A percentile compares a stretch with the other conserved stretches of the same genome.
phyloP scores from a whole-genome alignment of 139 green algal species.

The Coccomyxa sp. region DNA sequence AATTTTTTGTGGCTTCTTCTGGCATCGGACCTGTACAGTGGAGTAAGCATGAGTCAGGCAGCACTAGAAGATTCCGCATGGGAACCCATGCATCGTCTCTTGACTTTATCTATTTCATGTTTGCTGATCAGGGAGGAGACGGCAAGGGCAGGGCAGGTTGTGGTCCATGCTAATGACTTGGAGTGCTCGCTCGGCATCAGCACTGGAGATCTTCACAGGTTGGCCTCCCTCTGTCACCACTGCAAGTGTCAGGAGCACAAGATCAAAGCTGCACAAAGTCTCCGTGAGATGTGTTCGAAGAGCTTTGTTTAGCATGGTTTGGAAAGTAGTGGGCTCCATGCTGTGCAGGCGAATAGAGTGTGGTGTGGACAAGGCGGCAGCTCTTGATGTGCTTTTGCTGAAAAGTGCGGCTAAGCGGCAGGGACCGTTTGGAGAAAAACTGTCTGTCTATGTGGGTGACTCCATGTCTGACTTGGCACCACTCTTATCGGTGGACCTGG shows the following conservation, averaged over 20 bases:
- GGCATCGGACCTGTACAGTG: no score
- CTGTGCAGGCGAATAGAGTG: background rate
- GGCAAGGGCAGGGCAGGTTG: background rate
- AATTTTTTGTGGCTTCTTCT: no score
- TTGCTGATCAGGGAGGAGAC: background rate
- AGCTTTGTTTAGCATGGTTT: no score
- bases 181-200: constrained; percentile 20
- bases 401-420: background rate
- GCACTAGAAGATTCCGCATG: no score
- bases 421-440: background rate
- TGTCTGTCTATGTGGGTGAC: constrained; percentile 51
- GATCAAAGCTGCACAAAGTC: no score
- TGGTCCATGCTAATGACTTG: constrained; percentile 56
- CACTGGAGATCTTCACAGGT: constrained; percentile 46
- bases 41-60: no score
- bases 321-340: no score
- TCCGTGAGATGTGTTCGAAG: no score
- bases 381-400: constrained; percentile 4
- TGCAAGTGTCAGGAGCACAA: no score
- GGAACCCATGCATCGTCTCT: no score
- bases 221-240: background rate
- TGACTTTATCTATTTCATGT: no score
- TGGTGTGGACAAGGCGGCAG: background rate
- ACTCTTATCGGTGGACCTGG: constrained; percentile 57
- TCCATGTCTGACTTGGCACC: constrained; percentile 50